phyloP scores from a whole-genome alignment of 2,329 filamentous ascomycete species.

The Pseudogymnoascus sp. region DNA sequence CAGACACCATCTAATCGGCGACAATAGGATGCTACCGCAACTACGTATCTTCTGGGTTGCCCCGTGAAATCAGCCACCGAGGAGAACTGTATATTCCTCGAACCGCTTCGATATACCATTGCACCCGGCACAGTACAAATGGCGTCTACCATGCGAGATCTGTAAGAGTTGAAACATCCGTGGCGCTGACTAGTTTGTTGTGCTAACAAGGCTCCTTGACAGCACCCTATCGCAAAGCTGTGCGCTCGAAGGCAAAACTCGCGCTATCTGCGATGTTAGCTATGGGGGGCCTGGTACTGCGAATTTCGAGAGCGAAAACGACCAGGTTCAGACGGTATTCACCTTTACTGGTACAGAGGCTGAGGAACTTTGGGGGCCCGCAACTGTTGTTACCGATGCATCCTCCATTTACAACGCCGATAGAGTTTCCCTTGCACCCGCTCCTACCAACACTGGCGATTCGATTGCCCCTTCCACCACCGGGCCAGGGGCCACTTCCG shows the following conservation, averaged over 20 bases:
- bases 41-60: background rate
- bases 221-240: background rate
- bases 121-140: background rate
- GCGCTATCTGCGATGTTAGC: background rate
- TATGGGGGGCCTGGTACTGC: background rate
- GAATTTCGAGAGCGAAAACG: background rate
- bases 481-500: background rate
- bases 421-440: background rate
- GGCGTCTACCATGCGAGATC: background rate
- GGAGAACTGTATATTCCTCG: background rate
- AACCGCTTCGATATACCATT: background rate
- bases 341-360: background rate
- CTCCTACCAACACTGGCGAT: background rate
- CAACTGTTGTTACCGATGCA: background rate
- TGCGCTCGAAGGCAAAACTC: background rate
- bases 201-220: background rate
- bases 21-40: background rate
- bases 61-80: background rate
- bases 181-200: background rate
- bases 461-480: background rate
- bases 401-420: background rate
- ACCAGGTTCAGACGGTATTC: background rate
- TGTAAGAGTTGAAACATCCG: constrained; percentile 2
- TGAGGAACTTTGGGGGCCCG: background rate
- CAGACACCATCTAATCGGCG: background rate